phyloP scores from a whole-genome alignment of 345 rosid genomes.

The Pelargonium nanum region DNA sequence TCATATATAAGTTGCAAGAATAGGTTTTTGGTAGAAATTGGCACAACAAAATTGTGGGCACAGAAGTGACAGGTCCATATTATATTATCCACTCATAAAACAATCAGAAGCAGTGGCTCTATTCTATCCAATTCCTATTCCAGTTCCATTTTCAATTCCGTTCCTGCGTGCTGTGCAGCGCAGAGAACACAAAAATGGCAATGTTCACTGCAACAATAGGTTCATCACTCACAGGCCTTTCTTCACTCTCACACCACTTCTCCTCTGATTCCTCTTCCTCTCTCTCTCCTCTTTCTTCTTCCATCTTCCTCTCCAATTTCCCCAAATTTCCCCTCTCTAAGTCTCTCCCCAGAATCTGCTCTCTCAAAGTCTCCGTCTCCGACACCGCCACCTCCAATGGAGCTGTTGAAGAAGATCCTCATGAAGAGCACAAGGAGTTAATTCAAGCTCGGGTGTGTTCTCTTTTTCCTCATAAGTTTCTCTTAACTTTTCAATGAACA shows the following conservation, averaged over 20 bases:
- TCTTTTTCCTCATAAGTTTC: neutral
- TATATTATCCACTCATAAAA: no score
- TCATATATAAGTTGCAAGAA: no score
- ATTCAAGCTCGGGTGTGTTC: constrained; percentile 36
- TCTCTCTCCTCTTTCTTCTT: neutral
- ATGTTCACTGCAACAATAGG: constrained; percentile 7
- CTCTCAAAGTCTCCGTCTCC: constrained; percentile 23
- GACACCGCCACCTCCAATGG: constrained; percentile 12
- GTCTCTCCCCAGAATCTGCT: constrained; percentile 7
- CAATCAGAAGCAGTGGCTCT: no score
- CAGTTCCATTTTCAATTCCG: no score
- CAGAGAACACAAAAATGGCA: constrained; percentile 6
- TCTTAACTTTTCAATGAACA: neutral
- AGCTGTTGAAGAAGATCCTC: constrained; percentile 13
- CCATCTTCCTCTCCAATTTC: neutral
- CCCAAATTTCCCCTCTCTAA: constrained; percentile 9
- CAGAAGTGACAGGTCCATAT: no score
- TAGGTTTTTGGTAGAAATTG: no score
- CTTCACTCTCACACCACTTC: constrained; percentile 8
- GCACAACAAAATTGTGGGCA: no score
- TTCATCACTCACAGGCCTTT: constrained; percentile 5
- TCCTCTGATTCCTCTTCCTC: constrained; percentile 1
- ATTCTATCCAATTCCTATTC: no score
- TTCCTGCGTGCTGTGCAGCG: no score
- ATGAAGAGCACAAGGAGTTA: constrained; percentile 11